Percentiles rank a stretch among this genome's conserved stretches.
Evolutionary conservation across 345 rosid genomes (phyloP).

Genomic region (Zanthoxylum bungeanum): DNA sequence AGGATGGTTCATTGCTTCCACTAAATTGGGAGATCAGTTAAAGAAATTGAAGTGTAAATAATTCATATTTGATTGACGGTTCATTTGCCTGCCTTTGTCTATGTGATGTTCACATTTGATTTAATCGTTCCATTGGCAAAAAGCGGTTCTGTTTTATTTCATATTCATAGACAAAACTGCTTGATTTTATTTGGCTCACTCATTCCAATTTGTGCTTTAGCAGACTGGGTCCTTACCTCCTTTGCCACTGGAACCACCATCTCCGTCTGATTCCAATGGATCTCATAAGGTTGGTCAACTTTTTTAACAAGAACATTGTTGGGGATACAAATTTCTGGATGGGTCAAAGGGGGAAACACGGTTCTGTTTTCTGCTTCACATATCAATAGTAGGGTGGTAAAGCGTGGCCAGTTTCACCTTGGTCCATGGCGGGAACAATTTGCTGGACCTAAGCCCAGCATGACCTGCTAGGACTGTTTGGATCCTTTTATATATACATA

Average conservation of each 20-base stretch:
- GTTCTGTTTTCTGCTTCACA: not conserved
- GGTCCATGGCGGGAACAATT: not conserved
- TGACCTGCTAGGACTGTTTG: not conserved
- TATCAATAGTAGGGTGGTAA: not conserved
- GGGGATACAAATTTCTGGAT: not conserved
- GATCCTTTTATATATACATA: not conserved
- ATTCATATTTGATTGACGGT: not conserved
- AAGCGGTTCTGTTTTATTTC: too few relatives aligned
- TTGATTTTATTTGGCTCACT: constrained; percentile 5
- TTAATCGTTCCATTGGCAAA: not conserved
- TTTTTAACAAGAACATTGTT: constrained; percentile 1
- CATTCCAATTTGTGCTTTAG: constrained; percentile 15
- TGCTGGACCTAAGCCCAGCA: not conserved
- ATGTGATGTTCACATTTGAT: not conserved
- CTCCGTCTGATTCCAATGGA: constrained; percentile 37
- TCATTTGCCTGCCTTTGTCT: not conserved
- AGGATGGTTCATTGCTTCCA: constrained; percentile 3
- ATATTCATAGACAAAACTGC: not conserved
- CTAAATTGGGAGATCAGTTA: not conserved
- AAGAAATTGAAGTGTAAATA: not conserved
- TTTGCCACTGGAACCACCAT: constrained; percentile 36
- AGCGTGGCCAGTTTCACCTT: not conserved
- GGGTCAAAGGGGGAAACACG: not conserved
- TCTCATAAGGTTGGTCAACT: constrained; percentile 45
- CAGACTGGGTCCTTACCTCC: constrained; percentile 57